Evolutionary conservation across 768 basidiomycete species (phyloP).

Genomic region (Agaricus blazei): DNA sequence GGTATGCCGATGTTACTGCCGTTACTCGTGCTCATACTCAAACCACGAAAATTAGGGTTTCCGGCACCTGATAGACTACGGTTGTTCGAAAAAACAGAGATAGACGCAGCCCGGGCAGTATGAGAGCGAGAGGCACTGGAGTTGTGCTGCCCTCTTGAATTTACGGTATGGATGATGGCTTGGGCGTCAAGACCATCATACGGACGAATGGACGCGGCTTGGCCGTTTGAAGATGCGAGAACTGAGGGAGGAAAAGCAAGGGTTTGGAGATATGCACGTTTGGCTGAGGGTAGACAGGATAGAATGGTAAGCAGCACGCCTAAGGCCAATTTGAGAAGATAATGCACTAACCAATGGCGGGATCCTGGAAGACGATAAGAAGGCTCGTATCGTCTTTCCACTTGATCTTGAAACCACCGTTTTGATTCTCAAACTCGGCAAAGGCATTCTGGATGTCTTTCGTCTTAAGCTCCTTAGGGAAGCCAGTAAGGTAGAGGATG

Average conservation of each 20-base stretch:
- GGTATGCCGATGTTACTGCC: slow-evolving; percentile 45
- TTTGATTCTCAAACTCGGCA: slow-evolving; percentile 78
- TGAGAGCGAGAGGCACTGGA: slow-evolving; percentile 65
- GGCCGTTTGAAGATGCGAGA: slow-evolving; percentile 51
- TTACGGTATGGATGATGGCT: slow-evolving; percentile 75
- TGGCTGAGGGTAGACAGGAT: slow-evolving; percentile 48
- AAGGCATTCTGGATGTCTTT: slow-evolving; percentile 93
- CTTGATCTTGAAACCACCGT: slow-evolving; percentile 97
- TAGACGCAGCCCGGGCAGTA: slow-evolving; percentile 62
- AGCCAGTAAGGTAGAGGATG: slow-evolving; percentile 89
- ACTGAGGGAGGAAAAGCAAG: slow-evolving; percentile 77
- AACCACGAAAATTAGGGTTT: slow-evolving; percentile 6
- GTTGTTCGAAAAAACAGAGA: slow-evolving; percentile 54
- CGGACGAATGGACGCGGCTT: slow-evolving; percentile 67
- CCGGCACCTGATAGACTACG: slow-evolving; percentile 40
- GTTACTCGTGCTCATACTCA: slow-evolving; percentile 20
- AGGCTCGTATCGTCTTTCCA: slow-evolving; percentile 98
- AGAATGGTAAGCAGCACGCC: slow-evolving; percentile 1
- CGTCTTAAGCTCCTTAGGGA: slow-evolving; percentile 94
- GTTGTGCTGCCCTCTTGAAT: slow-evolving; percentile 63
- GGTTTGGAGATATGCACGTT: slow-evolving; percentile 90
- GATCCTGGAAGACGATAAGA: slow-evolving; percentile 90
- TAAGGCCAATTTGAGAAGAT: slow-evolving; percentile 3
- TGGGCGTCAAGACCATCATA: slow-evolving; percentile 96
- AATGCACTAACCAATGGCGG: slow-evolving; percentile 70